These are phyloP conservation scores for Jatropha curcas DNA, from an alignment of 345 rosid species.

Conservation along the genomic window DNA sequence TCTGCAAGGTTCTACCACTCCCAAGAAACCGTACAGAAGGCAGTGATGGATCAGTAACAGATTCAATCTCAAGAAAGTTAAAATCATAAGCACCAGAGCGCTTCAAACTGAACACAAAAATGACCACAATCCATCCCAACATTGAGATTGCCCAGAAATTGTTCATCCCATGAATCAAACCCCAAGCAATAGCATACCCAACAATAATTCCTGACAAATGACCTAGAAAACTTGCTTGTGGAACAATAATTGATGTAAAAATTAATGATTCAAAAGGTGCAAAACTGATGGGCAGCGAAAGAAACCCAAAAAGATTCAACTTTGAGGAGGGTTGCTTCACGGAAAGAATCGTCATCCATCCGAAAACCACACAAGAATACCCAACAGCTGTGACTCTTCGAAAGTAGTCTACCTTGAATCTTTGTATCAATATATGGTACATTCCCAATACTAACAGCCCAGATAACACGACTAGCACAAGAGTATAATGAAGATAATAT, in stretches of 20 bases:
- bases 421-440: conserved; percentile 71
- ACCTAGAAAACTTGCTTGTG: conserved; percentile 97
- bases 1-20: conserved; percentile 76
- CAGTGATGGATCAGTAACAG: conserved; percentile 78
- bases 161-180: conserved; percentile 91
- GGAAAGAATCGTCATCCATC: conserved; percentile 98
- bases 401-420: conserved; percentile 82
- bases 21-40: conserved; percentile 83
- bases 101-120: conserved; percentile 84
- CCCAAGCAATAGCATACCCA: conserved; percentile 96
- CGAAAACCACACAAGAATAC: conserved; percentile 96
- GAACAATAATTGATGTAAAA: conserved; percentile 94
- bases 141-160: conserved; percentile 90
- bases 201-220: conserved; percentile 90
- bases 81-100: conserved; percentile 83
- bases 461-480: conserved; percentile 70
- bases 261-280: conserved; percentile 94
- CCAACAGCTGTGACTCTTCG: conserved; percentile 95
- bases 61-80: conserved; percentile 77
- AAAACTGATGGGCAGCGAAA: conserved; percentile 93
- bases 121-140: conserved; percentile 76
- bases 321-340: conserved; percentile 93
- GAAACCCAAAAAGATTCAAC: conserved; percentile 83
- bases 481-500: conserved; percentile 88
- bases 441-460: conserved; percentile 75